Base-by-base conservation (phyloP, 2,329 filamentous ascomycete genomes). In the Paraphaeosphaeria minitans region DNA sequence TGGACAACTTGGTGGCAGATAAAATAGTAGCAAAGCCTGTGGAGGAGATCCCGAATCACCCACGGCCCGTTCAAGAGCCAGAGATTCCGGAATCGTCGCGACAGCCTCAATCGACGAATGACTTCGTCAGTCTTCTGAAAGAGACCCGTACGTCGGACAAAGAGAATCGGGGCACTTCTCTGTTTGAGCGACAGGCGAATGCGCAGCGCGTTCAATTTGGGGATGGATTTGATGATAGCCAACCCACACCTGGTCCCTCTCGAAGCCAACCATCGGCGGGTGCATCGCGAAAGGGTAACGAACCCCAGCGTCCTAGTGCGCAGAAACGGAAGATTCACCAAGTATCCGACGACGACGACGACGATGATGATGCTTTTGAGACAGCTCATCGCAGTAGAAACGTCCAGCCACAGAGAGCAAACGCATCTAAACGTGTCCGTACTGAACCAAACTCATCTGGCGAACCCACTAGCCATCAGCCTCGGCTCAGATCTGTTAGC, bases 301-400 rank as follows among this genome's bases (percentile, higher is more conserved):
- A 75, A 65, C 66, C 70, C 54, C 57, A 66, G 22, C 63, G 64
- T 7, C 57, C 64, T 16, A 64, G 60, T n/a, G 56, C 75, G 55
- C 62, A 66, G 61, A 70, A 71, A 59, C 60, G 69, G 50, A 46
- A 52, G 31, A 13, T 24, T 14, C 47, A 42, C 16, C 56, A 59
- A 2, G 61, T 68, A 8, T 64, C 61, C 2, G 76, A 74, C 9
- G 70, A 76, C 3, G 79, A 76, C 3, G 79, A 81, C 9, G 78
- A 80, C 9, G 78, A 80, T 9, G 50, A 53, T 37, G 78, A 80
- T 46, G 81, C 75, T 1, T 84, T 83, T 57, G 77, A 82, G 41
- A 69, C 69, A 2, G 74, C 78, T 51, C 67, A 66, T 7, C 78
- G 79, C 13, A 66, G 69, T 8, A 62, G 67, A 3, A 70, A 73